Evolutionary conservation across 306 rosid genomes (phyloP).

Genomic region (Dalbergia cochinchinensis): DNA sequence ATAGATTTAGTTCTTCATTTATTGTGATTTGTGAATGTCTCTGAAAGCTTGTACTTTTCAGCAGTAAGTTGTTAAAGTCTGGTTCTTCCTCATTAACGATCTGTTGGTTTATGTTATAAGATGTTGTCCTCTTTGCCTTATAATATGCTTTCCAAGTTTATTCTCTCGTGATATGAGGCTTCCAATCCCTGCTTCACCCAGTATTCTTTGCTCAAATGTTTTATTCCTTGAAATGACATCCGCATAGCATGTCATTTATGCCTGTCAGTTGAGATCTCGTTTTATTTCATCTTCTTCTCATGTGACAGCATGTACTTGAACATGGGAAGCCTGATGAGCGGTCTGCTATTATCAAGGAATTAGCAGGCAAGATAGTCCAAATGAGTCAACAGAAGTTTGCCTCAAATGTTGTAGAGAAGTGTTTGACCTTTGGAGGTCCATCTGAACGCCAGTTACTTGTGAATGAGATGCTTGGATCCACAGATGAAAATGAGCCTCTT

Average conservation of each 20-base stretch:
- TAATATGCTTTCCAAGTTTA: conserved; percentile 13
- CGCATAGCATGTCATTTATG: background rate
- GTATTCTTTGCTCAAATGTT: background rate
- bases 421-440: conserved; percentile 90
- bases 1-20: background rate
- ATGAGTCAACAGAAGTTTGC: conserved; percentile 98
- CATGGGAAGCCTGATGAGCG: conserved; percentile 96
- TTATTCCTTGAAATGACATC: background rate
- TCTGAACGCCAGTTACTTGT: conserved; percentile 83
- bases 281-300: background rate
- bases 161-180: background rate
- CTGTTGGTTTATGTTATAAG: background rate
- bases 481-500: conserved; percentile 97
- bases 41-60: background rate
- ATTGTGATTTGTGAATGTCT: background rate
- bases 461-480: conserved; percentile 94
- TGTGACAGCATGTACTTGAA: conserved; percentile 81
- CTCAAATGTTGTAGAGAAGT: conserved; percentile 90
- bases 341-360: conserved; percentile 83
- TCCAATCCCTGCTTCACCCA: background rate
- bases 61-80: background rate
- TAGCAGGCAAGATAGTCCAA: conserved; percentile 87
- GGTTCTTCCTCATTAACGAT: background rate
- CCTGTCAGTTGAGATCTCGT: conserved; percentile 24
- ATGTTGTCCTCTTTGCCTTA: background rate